Conservation (phyloP, 75 land plant species). For the Cupressus sempervirens region DNA sequence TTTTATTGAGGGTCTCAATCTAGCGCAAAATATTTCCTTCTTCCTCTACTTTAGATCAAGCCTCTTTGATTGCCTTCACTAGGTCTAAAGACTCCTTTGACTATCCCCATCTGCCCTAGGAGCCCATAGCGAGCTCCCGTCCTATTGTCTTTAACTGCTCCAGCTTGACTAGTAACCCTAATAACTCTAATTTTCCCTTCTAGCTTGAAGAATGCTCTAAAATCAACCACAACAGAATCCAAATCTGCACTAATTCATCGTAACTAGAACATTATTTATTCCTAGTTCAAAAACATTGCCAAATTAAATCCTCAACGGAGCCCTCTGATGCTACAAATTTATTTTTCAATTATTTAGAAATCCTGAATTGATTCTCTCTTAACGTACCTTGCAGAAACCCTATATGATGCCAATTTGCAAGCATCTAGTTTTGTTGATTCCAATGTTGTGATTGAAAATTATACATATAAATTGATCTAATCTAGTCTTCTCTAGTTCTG, state of each 20-base stretch:
- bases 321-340: not conserved
- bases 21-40: constrained; percentile 76
- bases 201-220: not conserved
- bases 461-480: not conserved
- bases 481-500: not conserved
- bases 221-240: not conserved
- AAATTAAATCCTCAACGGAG: not conserved
- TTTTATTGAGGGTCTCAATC: constrained; percentile 76
- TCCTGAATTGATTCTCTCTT: not conserved
- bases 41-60: constrained; percentile 95
- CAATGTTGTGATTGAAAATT: not conserved
- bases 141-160: constrained; percentile 97
- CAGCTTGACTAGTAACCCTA: constrained; percentile 27
- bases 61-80: constrained; percentile 90
- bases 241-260: not conserved
- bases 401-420: not conserved
- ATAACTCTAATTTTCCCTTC: constrained; percentile 4
- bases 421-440: not conserved
- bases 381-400: not conserved
- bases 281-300: not conserved
- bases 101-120: constrained; percentile 77
- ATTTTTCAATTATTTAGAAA: not conserved
- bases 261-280: not conserved
- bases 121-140: constrained; percentile 97
- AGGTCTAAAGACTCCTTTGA: constrained; percentile 92